phyloP scores from a whole-genome alignment of 148 eudicot species.

The Drosera capensis region DNA sequence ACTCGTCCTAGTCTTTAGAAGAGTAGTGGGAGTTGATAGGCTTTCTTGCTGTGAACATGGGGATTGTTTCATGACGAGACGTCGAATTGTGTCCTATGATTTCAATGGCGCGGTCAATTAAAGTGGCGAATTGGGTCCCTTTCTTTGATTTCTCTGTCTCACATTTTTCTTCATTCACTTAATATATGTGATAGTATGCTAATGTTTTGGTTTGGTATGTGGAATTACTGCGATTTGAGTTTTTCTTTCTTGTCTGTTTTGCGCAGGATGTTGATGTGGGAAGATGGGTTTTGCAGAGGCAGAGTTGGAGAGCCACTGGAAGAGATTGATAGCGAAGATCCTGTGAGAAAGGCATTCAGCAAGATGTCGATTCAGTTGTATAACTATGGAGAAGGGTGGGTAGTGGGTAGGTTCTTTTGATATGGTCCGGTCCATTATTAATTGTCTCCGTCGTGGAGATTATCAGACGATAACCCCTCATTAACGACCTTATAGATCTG shows the following conservation, averaged over 20 bases:
- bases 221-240: background rate
- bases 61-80: background rate
- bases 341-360: conserved; percentile 90
- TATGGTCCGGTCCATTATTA: background rate
- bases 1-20: background rate
- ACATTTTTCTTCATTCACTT: background rate
- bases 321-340: conserved; percentile 78
- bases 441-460: too few relatives aligned
- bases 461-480: too few relatives aligned
- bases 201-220: background rate
- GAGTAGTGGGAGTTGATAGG: background rate
- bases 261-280: conserved; percentile 98
- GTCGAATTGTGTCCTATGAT: background rate
- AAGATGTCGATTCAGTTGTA: conserved; percentile 97
- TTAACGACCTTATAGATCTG: background rate
- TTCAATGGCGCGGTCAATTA: background rate
- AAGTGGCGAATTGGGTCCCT: background rate
- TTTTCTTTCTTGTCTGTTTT: background rate
- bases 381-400: conserved; percentile 99
- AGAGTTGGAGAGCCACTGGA: conserved; percentile 65
- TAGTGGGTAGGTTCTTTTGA: conserved; percentile 71
- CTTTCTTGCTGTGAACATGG: too few relatives aligned
- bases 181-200: background rate
- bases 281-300: conserved; percentile 94
- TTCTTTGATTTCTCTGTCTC: background rate